phyloP scores from a whole-genome alignment of 2,329 filamentous ascomycete species.

The Bisporella sp. region DNA sequence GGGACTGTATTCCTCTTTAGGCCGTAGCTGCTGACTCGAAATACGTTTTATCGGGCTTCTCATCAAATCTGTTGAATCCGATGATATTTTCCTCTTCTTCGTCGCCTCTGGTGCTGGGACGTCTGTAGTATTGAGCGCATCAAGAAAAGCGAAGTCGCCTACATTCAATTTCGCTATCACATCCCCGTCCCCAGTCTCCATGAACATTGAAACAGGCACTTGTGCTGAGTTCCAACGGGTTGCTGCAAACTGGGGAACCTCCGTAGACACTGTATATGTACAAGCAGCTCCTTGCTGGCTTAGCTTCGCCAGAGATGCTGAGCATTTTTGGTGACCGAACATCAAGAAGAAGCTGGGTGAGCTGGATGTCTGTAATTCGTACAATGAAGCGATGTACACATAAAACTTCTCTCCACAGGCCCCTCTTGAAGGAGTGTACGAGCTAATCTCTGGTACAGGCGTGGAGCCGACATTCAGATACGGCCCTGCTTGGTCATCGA shows the following conservation, averaged over 20 bases:
- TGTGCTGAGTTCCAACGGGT: constrained; percentile 48
- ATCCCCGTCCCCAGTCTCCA: constrained; percentile 49
- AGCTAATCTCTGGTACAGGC: constrained; percentile 56
- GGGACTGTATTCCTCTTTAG: constrained; percentile 43
- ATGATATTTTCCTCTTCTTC: constrained; percentile 50
- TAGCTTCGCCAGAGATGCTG: constrained; percentile 57
- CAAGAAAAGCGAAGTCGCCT: constrained; percentile 55
- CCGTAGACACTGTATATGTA: constrained; percentile 64
- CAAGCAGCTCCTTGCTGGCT: constrained; percentile 52
- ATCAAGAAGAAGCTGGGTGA: constrained; percentile 56
- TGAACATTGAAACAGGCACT: constrained; percentile 51
- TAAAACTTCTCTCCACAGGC: constrained; percentile 62
- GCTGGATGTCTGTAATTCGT: constrained; percentile 60
- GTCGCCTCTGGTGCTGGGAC: constrained; percentile 31
- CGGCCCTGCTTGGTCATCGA: constrained; percentile 56
- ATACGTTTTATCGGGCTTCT: constrained; percentile 41
- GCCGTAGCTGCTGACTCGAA: constrained; percentile 38
- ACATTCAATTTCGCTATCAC: constrained; percentile 45
- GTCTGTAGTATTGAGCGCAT: constrained; percentile 30
- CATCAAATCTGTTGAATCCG: constrained; percentile 38
- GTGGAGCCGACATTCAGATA: constrained; percentile 58
- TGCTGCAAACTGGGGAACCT: constrained; percentile 59
- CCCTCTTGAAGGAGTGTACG: constrained; percentile 64
- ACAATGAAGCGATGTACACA: constrained; percentile 67
- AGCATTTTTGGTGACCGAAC: constrained; percentile 72